phyloP scores from a whole-genome alignment of 495 filamentous ascomycete genomes.

The Trichoderma asperelloides region DNA sequence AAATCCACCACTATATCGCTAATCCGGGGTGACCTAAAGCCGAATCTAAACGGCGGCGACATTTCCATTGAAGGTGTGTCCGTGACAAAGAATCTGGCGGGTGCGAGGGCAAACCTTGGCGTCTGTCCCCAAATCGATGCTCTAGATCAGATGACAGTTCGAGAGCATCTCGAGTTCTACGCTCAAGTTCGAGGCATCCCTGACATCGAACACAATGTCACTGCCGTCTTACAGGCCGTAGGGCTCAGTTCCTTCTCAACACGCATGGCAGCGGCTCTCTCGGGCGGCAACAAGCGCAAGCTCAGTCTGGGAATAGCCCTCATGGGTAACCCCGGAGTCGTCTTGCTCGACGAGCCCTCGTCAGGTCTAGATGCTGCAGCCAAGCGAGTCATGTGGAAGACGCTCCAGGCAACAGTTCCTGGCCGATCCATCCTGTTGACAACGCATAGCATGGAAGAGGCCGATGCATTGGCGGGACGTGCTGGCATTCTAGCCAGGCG shows the following conservation, averaged over 20 bases:
- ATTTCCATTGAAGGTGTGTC: slow-evolving; percentile 67
- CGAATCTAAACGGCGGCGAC: slow-evolving; percentile 50
- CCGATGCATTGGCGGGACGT: slow-evolving; percentile 59
- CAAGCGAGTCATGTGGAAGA: slow-evolving; percentile 70
- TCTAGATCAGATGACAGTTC: slow-evolving; percentile 60
- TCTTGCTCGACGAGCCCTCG: slow-evolving; percentile 63
- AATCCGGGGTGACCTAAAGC: slow-evolving; percentile 74
- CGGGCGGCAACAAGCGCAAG: slow-evolving; percentile 68
- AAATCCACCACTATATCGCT: slow-evolving; percentile 79
- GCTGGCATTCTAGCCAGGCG: slow-evolving; percentile 62
- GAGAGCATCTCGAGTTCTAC: slow-evolving; percentile 67
- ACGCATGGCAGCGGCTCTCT: slow-evolving; percentile 56
- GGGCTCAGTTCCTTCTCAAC: slow-evolving; percentile 49
- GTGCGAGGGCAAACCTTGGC: slow-evolving; percentile 62
- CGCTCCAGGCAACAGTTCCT: slow-evolving; percentile 45
- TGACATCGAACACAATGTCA: slow-evolving; percentile 54
- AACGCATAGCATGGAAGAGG: slow-evolving; percentile 79
- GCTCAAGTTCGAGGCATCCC: slow-evolving; percentile 59
- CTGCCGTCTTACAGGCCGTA: slow-evolving; percentile 48
- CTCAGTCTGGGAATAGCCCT: slow-evolving; percentile 65
- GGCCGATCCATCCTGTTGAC: slow-evolving; percentile 60
- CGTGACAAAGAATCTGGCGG: slow-evolving; percentile 52
- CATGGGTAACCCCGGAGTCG: slow-evolving; percentile 64
- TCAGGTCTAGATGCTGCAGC: slow-evolving; percentile 65
- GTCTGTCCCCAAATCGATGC: slow-evolving; percentile 70